phyloP scores from a whole-genome alignment of 1,284 basidiomycete species.

The Spongiforma sp. region DNA sequence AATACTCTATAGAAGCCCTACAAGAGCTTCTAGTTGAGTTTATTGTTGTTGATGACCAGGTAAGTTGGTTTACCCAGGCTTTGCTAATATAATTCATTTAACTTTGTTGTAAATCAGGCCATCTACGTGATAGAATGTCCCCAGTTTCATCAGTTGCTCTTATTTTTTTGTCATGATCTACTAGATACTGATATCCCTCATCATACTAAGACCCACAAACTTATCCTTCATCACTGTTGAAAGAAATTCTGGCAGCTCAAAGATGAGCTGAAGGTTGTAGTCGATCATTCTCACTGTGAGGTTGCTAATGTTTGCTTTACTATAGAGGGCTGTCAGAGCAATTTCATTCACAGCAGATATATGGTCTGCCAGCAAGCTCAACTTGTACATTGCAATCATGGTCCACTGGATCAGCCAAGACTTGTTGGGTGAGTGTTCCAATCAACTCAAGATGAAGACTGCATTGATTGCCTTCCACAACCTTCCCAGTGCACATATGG shows the following conservation, averaged over 20 bases:
- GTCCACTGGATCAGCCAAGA: neutral
- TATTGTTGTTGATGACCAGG: neutral
- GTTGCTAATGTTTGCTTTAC: too few relatives aligned
- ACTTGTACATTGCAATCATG: neutral
- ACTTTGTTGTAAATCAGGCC: neutral
- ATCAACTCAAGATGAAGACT: neutral
- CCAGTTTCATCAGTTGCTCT: neutral
- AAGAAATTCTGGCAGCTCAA: neutral
- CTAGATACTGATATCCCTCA: neutral
- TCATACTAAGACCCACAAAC: neutral
- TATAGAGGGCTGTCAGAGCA: neutral
- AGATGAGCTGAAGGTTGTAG: neutral
- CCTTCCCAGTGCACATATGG: neutral
- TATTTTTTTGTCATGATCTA: neutral
- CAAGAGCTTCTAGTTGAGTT: neutral
- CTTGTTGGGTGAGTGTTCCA: neutral
- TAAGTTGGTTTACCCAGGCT: neutral
- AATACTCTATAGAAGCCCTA: neutral
- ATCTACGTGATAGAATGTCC: neutral
- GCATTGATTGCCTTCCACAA: neutral
- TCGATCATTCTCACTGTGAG: neutral
- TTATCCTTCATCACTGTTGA: neutral
- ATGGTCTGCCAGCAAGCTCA: neutral
- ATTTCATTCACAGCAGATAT: neutral
- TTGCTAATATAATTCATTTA: neutral